phyloP scores from a whole-genome alignment of 2,329 filamentous ascomycete genomes.

The Clonostachys solani region DNA sequence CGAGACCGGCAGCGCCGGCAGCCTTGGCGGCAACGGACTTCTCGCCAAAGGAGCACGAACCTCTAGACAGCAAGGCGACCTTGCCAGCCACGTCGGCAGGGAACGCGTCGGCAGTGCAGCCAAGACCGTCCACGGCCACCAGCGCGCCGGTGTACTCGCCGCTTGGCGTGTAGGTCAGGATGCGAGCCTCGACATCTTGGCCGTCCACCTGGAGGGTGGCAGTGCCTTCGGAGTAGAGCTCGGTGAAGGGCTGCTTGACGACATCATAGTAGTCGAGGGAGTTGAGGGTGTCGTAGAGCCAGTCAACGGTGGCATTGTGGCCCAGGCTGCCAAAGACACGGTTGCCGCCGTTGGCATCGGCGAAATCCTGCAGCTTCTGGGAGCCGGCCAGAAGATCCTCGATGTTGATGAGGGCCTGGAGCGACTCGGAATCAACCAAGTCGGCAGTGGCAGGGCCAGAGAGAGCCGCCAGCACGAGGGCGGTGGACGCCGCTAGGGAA shows the following conservation, averaged over 20 bases:
- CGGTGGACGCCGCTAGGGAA: background rate
- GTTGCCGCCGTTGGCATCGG: conserved; percentile 32
- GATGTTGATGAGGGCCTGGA: conserved; percentile 30
- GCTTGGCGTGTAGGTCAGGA: conserved; percentile 46
- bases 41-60: conserved; percentile 51
- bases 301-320: conserved; percentile 42
- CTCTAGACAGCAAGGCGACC: conserved; percentile 57
- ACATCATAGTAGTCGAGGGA: conserved; percentile 34
- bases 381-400: conserved; percentile 35
- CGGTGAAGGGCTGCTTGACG: conserved; percentile 36
- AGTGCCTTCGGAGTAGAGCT: conserved; percentile 25
- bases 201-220: conserved; percentile 22
- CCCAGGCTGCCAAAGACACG: conserved; percentile 37
- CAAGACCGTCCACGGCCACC: conserved; percentile 43
- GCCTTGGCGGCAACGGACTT: conserved; percentile 52
- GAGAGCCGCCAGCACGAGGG: conserved; percentile 1
- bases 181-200: conserved; percentile 12
- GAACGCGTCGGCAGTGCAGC: conserved; percentile 49
- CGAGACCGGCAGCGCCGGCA: conserved; percentile 50
- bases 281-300: conserved; percentile 31
- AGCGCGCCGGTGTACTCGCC: conserved; percentile 34
- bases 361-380: conserved; percentile 37
- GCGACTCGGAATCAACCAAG: conserved; percentile 28
- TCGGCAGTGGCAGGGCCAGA: conserved; percentile 10
- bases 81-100: conserved; percentile 45